phyloP scores from a whole-genome alignment of 208 protist genomes.

The Trypanosoma caninum region DNA sequence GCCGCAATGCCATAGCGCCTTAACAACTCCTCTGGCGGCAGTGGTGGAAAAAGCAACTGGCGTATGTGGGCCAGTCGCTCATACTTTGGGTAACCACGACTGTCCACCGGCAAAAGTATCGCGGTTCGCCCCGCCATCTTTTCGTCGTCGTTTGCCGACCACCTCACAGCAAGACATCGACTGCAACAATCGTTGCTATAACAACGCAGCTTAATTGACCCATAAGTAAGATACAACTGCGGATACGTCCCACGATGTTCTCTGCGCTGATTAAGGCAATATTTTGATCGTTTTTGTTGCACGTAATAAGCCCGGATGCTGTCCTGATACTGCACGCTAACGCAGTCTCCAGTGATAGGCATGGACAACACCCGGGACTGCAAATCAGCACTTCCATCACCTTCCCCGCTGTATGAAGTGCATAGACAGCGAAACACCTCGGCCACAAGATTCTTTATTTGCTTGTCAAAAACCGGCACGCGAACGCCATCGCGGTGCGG shows the following conservation, averaged over 20 bases:
- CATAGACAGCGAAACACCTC: conserved; percentile 75
- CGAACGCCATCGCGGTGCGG: conserved; percentile 46
- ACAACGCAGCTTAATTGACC: conserved; percentile 87
- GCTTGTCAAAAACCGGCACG: conserved; percentile 34
- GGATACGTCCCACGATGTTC: conserved; percentile 65
- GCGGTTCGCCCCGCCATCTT: neutral
- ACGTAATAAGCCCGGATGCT: conserved; percentile 77
- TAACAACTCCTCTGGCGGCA: conserved; percentile 67
- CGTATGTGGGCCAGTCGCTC: conserved; percentile 51
- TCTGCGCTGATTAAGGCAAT: conserved; percentile 59
- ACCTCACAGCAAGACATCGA: conserved; percentile 60
- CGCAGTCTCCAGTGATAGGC: conserved; percentile 38
- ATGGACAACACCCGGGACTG: neutral
- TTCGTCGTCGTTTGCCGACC: conserved; percentile 29
- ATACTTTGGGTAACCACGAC: conserved; percentile 63
- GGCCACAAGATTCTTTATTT: conserved; percentile 43
- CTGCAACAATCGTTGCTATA: conserved; percentile 87
- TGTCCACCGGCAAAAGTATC: conserved; percentile 14
- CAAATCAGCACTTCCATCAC: neutral
- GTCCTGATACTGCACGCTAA: conserved; percentile 77
- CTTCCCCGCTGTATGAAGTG: conserved; percentile 36
- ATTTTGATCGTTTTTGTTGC: conserved; percentile 72
- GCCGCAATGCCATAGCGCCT: conserved; percentile 57
- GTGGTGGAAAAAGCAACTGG: conserved; percentile 54
- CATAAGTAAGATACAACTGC: conserved; percentile 87